phyloP scores from a whole-genome alignment of 2,329 filamentous ascomycete species.

The Pyricularia pennisetigena region DNA sequence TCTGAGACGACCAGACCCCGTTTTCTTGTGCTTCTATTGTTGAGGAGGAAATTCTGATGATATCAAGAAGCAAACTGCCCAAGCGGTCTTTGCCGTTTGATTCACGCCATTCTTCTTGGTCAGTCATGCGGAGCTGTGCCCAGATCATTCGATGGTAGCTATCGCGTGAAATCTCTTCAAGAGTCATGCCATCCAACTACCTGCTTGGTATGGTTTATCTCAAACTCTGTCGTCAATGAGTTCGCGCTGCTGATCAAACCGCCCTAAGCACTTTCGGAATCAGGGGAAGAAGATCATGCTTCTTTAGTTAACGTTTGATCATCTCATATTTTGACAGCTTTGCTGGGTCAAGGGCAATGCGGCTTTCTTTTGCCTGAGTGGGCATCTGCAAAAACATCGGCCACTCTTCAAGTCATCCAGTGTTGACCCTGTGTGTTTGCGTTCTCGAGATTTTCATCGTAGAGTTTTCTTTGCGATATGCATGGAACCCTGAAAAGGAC shows the following conservation, averaged over 20 bases:
- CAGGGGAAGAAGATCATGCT: background rate
- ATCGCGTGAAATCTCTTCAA: background rate
- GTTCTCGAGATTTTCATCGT: background rate
- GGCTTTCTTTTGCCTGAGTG: background rate
- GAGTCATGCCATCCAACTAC: background rate
- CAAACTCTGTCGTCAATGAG: conserved; percentile 2
- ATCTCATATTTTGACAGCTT: background rate
- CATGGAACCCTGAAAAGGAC: background rate
- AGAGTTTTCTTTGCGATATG: background rate
- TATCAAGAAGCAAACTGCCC: background rate
- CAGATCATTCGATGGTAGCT: background rate
- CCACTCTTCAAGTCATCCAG: background rate
- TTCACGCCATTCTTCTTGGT: conserved; percentile 2
- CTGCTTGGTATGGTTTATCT: background rate
- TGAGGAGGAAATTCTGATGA: background rate
- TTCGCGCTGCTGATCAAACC: conserved; percentile 2
- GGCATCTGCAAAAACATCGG: background rate
- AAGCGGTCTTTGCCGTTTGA: background rate
- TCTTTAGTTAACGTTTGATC: background rate
- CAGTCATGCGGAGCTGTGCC: conserved; percentile 1
- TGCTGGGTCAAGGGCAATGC: background rate
- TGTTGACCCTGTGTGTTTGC: background rate
- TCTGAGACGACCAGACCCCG: background rate
- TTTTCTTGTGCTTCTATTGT: background rate
- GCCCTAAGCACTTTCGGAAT: background rate